Percentiles rank a stretch among this genome's conserved stretches.
Conservation (phyloP, 306 rosid species). For the Malus fusca region DNA sequence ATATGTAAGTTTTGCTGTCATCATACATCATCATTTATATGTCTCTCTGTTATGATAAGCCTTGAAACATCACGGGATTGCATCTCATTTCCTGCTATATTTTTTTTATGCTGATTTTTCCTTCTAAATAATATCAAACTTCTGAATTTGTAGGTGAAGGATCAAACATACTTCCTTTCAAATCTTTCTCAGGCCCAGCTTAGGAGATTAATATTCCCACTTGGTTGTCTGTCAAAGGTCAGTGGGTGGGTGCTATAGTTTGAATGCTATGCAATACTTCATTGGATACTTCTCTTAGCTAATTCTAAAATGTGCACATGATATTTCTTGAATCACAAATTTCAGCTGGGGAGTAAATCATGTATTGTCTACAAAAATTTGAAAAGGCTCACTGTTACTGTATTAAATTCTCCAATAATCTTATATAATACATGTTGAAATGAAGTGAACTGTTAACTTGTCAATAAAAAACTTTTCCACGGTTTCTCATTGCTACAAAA, state of each 20-base stretch:
- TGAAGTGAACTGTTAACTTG: not conserved
- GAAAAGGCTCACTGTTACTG: not conserved
- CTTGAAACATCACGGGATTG: not conserved
- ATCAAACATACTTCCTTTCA: slow-evolving; percentile 92
- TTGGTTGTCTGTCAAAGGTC: slow-evolving; percentile 85
- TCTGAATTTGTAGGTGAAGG: slow-evolving; percentile 63
- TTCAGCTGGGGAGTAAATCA: not conserved
- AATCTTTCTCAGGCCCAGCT: slow-evolving; percentile 86
- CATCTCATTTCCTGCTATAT: not conserved
- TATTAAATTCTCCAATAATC: not conserved
- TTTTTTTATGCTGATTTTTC: slow-evolving; percentile 2
- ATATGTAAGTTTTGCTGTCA: not conserved
- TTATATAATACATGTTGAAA: not conserved
- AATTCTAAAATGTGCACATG: not conserved
- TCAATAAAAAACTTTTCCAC: not conserved
- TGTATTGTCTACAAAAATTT: not conserved
- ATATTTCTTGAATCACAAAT: not conserved
- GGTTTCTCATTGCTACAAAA: not conserved
- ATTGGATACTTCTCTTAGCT: not conserved
- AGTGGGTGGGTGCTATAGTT: slow-evolving; percentile 22
- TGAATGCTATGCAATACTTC: not conserved
- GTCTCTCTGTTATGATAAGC: not conserved
- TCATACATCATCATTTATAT: not conserved
- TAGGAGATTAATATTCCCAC: slow-evolving; percentile 70
- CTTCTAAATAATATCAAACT: slow-evolving; percentile 9